Evolutionary conservation across 2,329 filamentous ascomycete genomes (phyloP).

Genomic region (Apiospora arundinis): DNA sequence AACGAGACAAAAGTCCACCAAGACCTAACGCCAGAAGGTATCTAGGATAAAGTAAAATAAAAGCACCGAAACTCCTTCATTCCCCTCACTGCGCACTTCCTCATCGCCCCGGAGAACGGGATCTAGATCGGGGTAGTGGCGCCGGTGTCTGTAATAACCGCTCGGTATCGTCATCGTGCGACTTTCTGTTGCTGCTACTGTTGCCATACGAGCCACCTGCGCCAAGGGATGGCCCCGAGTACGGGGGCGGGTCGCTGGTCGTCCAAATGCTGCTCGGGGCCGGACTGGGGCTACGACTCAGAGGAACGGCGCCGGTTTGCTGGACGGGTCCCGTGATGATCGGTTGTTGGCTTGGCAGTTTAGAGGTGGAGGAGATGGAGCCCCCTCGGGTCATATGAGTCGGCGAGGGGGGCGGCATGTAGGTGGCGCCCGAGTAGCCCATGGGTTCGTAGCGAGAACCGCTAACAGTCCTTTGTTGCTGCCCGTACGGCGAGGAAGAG

Average conservation of each 20-base stretch:
- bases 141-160: not conserved
- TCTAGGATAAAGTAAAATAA: not conserved
- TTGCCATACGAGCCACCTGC: not conserved
- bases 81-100: not conserved
- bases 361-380: not conserved
- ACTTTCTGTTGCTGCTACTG: not conserved
- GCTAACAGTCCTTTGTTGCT: not conserved
- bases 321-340: slow-evolving; percentile 23
- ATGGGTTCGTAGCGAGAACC: slow-evolving; percentile 21
- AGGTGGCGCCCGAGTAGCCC: slow-evolving; percentile 17
- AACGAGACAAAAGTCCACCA: not conserved
- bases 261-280: slow-evolving; percentile 19
- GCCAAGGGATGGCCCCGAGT: not conserved
- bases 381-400: not conserved
- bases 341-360: not conserved
- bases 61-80: not conserved
- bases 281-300: slow-evolving; percentile 20
- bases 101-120: not conserved
- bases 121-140: not conserved
- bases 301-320: slow-evolving; percentile 21
- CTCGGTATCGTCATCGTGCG: not conserved
- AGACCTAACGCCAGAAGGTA: not conserved
- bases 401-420: not conserved
- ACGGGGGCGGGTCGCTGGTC: not conserved
- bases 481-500: not conserved